A percentile compares a stretch with the other conserved stretches of the same genome.
Evolutionary conservation across 768 basidiomycete genomes (phyloP).

Genomic region (Tulasnella sp.): DNA sequence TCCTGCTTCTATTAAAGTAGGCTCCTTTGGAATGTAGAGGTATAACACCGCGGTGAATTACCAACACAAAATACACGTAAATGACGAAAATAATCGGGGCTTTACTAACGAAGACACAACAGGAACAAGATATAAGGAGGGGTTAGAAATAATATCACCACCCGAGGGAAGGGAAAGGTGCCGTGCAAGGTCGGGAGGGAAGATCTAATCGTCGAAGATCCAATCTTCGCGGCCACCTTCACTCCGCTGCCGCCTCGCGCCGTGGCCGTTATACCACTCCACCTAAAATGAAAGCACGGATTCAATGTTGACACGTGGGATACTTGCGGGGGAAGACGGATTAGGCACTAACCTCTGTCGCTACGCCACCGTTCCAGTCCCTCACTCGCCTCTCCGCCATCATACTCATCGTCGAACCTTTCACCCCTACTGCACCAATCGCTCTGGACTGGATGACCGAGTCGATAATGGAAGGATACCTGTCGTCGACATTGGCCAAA

Average conservation of each 20-base stretch:
- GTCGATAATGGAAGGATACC: slow-evolving; percentile 73
- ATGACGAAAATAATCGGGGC: too few relatives aligned
- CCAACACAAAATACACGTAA: too few relatives aligned
- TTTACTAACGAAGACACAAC: too few relatives aligned
- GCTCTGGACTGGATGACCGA: slow-evolving; percentile 70
- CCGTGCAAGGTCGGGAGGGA: too few relatives aligned
- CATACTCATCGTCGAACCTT: slow-evolving; percentile 70
- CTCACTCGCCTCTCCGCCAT: slow-evolving; percentile 65
- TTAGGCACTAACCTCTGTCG: slow-evolving; percentile 47
- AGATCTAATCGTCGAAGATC: neutral
- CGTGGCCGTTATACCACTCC: neutral
- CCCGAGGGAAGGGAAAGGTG: neutral
- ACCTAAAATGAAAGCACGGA: neutral
- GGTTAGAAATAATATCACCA: too few relatives aligned
- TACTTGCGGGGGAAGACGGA: neutral
- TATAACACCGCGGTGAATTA: neutral
- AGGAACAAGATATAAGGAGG: too few relatives aligned
- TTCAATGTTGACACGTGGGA: neutral
- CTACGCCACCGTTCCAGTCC: slow-evolving; percentile 64
- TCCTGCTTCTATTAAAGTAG: neutral
- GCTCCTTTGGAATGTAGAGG: neutral
- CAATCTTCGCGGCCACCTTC: neutral
- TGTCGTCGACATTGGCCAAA: slow-evolving; percentile 39
- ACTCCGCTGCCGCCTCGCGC: neutral
- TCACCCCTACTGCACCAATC: slow-evolving; percentile 70